Percentiles rank a stretch among this genome's conserved stretches.
phyloP scores from a whole-genome alignment of 140 eudicot species.

The Stevia rebaudiana region DNA sequence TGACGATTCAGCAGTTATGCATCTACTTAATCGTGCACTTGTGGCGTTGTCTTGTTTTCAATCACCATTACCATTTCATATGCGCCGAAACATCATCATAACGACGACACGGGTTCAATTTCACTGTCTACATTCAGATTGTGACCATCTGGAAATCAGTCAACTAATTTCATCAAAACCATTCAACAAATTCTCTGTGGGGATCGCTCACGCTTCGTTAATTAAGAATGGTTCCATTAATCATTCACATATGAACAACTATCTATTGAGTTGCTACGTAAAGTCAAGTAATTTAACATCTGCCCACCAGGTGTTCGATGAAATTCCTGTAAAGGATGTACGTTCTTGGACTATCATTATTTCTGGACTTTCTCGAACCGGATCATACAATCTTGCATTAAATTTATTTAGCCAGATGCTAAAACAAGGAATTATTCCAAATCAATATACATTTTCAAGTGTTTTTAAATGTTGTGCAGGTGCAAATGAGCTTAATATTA shows the following conservation, averaged over 20 bases:
- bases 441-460: conserved; percentile 62
- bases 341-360: conserved; percentile 69
- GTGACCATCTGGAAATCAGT: neutral
- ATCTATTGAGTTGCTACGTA: conserved; percentile 37
- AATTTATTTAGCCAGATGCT: conserved; percentile 47
- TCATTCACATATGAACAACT: conserved; percentile 30
- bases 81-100: conserved; percentile 11
- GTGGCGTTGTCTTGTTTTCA: neutral
- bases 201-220: conserved; percentile 34
- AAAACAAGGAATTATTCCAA: conserved; percentile 41
- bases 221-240: conserved; percentile 42
- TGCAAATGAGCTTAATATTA: conserved; percentile 35
- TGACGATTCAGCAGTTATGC: conserved; percentile 1
- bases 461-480: conserved; percentile 60
- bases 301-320: conserved; percentile 62
- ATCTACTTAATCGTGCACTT: neutral
- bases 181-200: neutral
- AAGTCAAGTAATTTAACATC: conserved; percentile 23
- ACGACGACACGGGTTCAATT: neutral
- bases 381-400: conserved; percentile 38
- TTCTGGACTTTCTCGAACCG: conserved; percentile 46
- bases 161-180: conserved; percentile 10
- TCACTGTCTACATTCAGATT: conserved; percentile 6
- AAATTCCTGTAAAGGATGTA: conserved; percentile 62
- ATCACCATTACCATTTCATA: neutral